Evolutionary conservation across 1,139 yeast genomes (phyloP).

Genomic region (Saccharomyces pastorianus): DNA sequence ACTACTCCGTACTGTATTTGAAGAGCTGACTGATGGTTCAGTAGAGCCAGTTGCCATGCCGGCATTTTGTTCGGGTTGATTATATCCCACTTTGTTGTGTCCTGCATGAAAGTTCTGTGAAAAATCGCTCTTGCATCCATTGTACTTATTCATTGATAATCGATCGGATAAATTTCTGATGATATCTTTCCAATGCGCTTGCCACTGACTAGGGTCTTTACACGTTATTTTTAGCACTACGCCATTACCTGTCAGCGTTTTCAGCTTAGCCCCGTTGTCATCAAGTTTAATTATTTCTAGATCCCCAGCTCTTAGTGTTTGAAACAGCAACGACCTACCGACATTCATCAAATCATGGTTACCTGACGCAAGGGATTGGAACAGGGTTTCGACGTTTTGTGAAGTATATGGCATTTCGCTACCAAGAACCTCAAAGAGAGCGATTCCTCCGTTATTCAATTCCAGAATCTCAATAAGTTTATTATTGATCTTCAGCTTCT

Average conservation of each 20-base stretch:
- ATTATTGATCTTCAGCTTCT: slow-evolving; percentile 11
- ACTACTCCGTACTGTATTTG: not conserved
- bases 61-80: slow-evolving; percentile 5
- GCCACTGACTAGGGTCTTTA: slow-evolving; percentile 16
- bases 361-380: slow-evolving; percentile 8
- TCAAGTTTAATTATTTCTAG: slow-evolving; percentile 12
- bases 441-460: slow-evolving; percentile 26
- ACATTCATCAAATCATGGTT: slow-evolving; percentile 12
- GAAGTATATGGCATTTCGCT: slow-evolving; percentile 8
- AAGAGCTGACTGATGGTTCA: not conserved
- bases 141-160: not conserved
- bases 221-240: slow-evolving; percentile 11
- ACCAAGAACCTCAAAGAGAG: slow-evolving; percentile 31
- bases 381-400: slow-evolving; percentile 4
- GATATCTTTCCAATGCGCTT: slow-evolving; percentile 14
- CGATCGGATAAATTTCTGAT: slow-evolving; percentile 9
- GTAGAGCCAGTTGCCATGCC: not conserved
- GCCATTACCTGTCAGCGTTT: slow-evolving; percentile 13
- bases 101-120: slow-evolving; percentile 12
- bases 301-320: slow-evolving; percentile 30
- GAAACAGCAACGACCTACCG: slow-evolving; percentile 33
- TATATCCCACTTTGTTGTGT: slow-evolving; percentile 10
- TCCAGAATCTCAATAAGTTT: slow-evolving; percentile 27
- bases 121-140: not conserved
- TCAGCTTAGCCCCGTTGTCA: slow-evolving; percentile 10